Evolutionary conservation across 2,329 filamentous ascomycete genomes (phyloP), one percentile per base, ranked within the genome.

Genomic region (Colletotrichum horii): DNA sequence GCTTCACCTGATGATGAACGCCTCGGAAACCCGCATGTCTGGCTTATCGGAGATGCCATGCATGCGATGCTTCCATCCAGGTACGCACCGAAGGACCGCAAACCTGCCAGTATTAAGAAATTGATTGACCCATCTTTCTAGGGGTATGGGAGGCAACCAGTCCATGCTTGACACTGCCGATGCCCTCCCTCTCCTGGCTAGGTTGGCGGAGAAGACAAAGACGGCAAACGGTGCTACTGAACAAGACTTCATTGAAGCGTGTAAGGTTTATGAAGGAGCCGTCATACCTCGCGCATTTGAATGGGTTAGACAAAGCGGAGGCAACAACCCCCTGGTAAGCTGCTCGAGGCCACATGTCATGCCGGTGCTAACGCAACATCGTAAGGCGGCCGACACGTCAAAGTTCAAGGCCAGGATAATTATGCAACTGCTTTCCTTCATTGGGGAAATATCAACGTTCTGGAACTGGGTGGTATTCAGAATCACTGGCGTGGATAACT

Each of bases 121-220:
- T 12, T 4, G 19, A 14, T 8, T 60, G 26, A 60, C 8, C 7
- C n/a, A 30, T n/a, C 0, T 15, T 2, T 3, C 6, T 7, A 66
- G 38, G 3, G 64, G 38, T 2, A 66, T 66, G 38, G 64, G 64
- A 8, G 64, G 64, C 26, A 66, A 66, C 19, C 64, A 55, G 16
- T 38, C 64, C 16, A 66, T 66, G 64, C 64, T 26, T n/a, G 64
- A 66, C 19, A 30, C 24, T 8, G 64, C 64, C 7, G 64, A 66
- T 30, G 34, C 36, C 3, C 22, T 65, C 24, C 62, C 34, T 4
- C 34, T 19, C 3, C 36, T 65, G 24, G 9, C 34, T 26, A 9
- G 2, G 8, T 48, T 65, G 15, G 62, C 62, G n/a, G 43, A 48
- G 11, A 48, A 19, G 34, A 36, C 36, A n/a, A 19, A 11, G 9